Evolutionary conservation across 306 rosid genomes (phyloP).

Genomic region (Corylus avellana): DNA sequence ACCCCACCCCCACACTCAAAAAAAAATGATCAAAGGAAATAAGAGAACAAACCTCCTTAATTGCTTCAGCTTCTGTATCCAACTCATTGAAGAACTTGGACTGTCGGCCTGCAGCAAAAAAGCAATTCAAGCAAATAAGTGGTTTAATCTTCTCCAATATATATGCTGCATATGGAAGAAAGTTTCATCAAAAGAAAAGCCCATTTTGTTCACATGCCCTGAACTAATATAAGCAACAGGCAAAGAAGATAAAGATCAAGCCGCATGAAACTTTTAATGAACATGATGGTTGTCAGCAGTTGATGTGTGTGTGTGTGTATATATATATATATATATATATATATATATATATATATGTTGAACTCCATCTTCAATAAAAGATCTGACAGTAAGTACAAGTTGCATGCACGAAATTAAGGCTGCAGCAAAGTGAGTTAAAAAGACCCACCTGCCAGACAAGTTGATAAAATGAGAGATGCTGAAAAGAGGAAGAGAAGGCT

Average conservation of each 20-base stretch:
- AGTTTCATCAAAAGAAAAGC: not conserved
- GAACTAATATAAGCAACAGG: not conserved
- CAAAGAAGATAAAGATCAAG: not conserved
- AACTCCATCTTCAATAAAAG: constrained; percentile 16
- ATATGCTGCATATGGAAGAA: not conserved
- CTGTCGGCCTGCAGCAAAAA: constrained; percentile 45
- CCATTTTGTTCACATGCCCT: not conserved
- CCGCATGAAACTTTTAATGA: not conserved
- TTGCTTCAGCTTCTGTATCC: constrained; percentile 31
- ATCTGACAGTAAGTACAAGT: constrained; percentile 34
- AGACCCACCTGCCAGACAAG: constrained; percentile 64
- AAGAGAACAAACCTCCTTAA: constrained; percentile 11
- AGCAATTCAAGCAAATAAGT: constrained; percentile 2
- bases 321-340: too few relatives aligned
- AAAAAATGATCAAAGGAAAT: too few relatives aligned
- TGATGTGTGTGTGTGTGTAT: too few relatives aligned
- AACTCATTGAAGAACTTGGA: constrained; percentile 38
- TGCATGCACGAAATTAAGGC: constrained; percentile 29
- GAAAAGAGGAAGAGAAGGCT: constrained; percentile 55
- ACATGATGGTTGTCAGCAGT: too few relatives aligned
- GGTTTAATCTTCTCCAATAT: not conserved
- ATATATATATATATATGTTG: not conserved
- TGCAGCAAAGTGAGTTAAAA: constrained; percentile 35
- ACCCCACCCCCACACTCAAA: not conserved
- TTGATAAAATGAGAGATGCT: constrained; percentile 57